phyloP scores from a whole-genome alignment of 2,329 filamentous ascomycete species.

The Chaetomiaceae sp. region DNA sequence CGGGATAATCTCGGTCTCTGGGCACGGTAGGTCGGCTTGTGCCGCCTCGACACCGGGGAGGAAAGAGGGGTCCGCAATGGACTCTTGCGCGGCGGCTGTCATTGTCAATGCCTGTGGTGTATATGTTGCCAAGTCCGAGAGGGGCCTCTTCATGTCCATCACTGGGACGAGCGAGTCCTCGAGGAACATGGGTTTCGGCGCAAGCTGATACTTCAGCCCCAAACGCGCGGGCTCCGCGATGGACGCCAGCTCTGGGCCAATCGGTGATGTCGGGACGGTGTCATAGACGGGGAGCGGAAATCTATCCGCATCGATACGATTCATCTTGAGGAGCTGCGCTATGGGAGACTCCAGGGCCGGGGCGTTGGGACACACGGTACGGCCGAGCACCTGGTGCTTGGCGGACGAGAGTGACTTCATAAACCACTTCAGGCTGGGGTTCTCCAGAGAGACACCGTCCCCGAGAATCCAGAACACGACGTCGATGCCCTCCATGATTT shows the following conservation, averaged over 20 bases:
- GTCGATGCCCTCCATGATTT: constrained; percentile 62
- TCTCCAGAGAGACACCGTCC: constrained; percentile 48
- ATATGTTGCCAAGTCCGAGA: constrained; percentile 32
- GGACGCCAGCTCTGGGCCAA: constrained; percentile 12
- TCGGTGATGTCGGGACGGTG: constrained; percentile 38
- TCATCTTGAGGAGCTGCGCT: constrained; percentile 61
- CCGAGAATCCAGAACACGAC: constrained; percentile 80
- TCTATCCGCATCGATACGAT: constrained; percentile 65
- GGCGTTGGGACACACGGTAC: constrained; percentile 70
- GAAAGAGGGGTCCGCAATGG: constrained; percentile 42
- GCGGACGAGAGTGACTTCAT: constrained; percentile 57
- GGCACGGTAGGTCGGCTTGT: constrained; percentile 63
- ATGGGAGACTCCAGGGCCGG: constrained; percentile 65
- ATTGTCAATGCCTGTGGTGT: constrained; percentile 44
- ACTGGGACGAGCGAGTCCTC: constrained; percentile 43
- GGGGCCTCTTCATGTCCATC: constrained; percentile 43
- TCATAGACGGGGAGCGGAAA: constrained; percentile 67
- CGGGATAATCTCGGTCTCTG: constrained; percentile 76
- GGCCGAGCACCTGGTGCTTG: constrained; percentile 72
- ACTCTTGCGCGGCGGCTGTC: constrained; percentile 44
- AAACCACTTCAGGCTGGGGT: constrained; percentile 60
- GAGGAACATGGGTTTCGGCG: constrained; percentile 43
- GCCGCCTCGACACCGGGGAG: constrained; percentile 44
- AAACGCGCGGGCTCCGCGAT: constrained; percentile 32
- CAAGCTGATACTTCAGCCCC: constrained; percentile 43